Evolutionary conservation across 1,284 basidiomycete genomes (phyloP).

Genomic region (Austroboletus novae-zelandiae): DNA sequence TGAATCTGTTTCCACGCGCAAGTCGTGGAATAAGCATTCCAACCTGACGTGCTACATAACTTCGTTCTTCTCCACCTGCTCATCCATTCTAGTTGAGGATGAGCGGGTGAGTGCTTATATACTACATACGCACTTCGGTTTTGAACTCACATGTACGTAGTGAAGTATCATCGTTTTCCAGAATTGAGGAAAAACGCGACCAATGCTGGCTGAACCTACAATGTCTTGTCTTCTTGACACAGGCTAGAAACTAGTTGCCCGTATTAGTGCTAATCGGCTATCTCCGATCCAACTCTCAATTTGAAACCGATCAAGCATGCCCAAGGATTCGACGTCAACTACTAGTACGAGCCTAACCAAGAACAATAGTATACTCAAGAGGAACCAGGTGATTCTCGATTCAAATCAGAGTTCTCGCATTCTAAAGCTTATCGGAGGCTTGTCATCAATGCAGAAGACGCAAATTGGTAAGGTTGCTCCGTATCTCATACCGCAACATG

Average conservation of each 20-base stretch:
- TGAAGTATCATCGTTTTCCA: no score
- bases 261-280: neutral
- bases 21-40: no score
- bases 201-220: neutral
- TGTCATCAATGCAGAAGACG: conserved; percentile 61
- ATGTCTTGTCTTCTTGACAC: neutral
- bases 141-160: no score
- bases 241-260: no score
- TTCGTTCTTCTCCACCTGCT: no score
- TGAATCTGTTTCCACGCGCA: neutral
- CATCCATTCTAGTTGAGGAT: no score
- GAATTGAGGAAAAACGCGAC: neutral
- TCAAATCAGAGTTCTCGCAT: neutral
- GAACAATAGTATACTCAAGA: conserved; percentile 42
- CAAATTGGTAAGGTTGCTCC: conserved; percentile 56
- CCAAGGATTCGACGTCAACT: conserved; percentile 16
- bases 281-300: neutral
- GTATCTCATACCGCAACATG: conserved; percentile 1
- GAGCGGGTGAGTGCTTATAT: no score
- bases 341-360: conserved; percentile 1
- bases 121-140: no score
- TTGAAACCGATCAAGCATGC: conserved; percentile 13
- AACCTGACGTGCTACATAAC: no score
- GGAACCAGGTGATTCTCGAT: conserved; percentile 48
- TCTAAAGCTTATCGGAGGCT: conserved; percentile 16